Base-by-base conservation (phyloP, 202 grass and related monocot genomes). In the Panicum virgatum region DNA sequence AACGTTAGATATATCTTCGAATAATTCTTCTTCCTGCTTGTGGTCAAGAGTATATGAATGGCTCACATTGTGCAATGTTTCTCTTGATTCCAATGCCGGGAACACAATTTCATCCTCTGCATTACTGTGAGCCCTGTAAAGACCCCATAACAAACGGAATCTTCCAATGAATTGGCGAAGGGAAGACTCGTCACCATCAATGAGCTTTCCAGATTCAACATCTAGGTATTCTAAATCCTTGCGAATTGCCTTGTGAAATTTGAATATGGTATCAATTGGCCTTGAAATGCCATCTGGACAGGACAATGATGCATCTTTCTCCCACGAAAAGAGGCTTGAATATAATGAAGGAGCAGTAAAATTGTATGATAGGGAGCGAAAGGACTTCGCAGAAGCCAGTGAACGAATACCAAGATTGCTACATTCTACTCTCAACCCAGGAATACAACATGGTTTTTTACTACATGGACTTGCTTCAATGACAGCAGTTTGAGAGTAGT, bases 31-130 rank as follows among this genome's bases (percentile, higher is more conserved):
- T 81, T 97, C 94, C 82, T 97, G 94, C 83, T 94, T 94, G 87
- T 97, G 94, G 62, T 97, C 94, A 72, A 97, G 90, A 54, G 92
- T 94, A 79, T 97, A 97, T 3, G 94, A 97, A 76, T 94, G 92
- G 75, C 94, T 97, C 66, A 97, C 94, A 76, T 97, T 97, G 62
- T 97, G 94, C 78, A 97, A 81, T 73, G 90, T 74, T 79, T 94
- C 94, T 85, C 85, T 91, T 66, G 94, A 89, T 82, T 97, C 94
- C 80, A 97, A 81, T 79, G 94, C 94, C 48, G 94, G 94, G 84
- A 97, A 97, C 42, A 97, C 94, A 50, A 97, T 92, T 77, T 92
- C 86, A 90, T 97, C 94, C 76, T 97, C 94, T 69, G 94, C 92
- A 77, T 94, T 94, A 78, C 94, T 97, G 71, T 97, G 94, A 22